These are phyloP conservation scores for Ustilago cynodontis DNA, from an alignment of 1,284 basidiomycete species.

Conservation along the genomic window DNA sequence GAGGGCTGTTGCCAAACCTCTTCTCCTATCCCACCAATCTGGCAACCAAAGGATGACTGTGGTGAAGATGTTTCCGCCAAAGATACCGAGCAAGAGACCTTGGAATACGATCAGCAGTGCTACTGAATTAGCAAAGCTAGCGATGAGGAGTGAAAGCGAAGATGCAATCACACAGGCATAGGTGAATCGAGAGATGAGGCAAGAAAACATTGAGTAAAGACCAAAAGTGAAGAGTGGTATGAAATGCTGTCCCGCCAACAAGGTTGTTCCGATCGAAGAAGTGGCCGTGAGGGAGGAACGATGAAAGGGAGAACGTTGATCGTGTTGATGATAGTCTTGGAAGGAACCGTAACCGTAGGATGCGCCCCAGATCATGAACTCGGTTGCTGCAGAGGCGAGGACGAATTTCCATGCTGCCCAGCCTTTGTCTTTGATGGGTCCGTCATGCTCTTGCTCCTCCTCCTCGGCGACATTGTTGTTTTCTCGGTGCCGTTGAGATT, in stretches of 20 bases:
- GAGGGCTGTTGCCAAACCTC: constrained; percentile 56
- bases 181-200: constrained; percentile 47
- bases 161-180: constrained; percentile 29
- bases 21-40: constrained; percentile 53
- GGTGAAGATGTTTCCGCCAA: constrained; percentile 52
- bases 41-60: constrained; percentile 57
- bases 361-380: constrained; percentile 58
- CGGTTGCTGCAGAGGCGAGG: constrained; percentile 33
- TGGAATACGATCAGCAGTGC: constrained; percentile 56
- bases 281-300: constrained; percentile 33
- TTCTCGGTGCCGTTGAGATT: background rate
- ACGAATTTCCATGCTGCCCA: constrained; percentile 49
- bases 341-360: constrained; percentile 62
- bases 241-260: constrained; percentile 55
- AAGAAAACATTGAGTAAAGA: constrained; percentile 47
- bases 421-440: constrained; percentile 27
- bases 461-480: background rate
- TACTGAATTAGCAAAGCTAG: constrained; percentile 48
- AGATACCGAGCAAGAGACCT: constrained; percentile 52
- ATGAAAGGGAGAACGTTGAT: constrained; percentile 53
- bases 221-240: constrained; percentile 53
- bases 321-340: constrained; percentile 62
- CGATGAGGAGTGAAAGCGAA: constrained; percentile 48
- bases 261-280: constrained; percentile 55
- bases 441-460: background rate